Conservation (phyloP, 1,284 basidiomycete genomes). For the Trichosporon sp. region DNA sequence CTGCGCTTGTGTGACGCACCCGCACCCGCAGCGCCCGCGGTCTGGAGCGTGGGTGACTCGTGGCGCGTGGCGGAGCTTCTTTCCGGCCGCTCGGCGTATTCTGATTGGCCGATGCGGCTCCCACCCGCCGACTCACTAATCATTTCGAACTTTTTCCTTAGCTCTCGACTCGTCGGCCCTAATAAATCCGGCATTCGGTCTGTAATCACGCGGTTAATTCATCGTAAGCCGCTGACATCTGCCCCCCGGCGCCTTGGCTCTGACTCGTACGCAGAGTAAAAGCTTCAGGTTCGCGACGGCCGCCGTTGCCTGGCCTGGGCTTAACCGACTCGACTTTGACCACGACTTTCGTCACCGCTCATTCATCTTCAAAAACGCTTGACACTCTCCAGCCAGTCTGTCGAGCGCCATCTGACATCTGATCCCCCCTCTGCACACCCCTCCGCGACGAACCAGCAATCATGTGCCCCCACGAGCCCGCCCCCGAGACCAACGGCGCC, state of each 20-base stretch:
- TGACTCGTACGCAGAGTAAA: background rate
- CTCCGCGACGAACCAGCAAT: background rate
- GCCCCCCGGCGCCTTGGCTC: background rate
- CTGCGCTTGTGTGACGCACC: background rate
- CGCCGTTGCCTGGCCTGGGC: background rate
- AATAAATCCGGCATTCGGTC: background rate
- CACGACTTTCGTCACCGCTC: conserved; percentile 1
- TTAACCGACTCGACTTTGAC: background rate
- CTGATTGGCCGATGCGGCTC: background rate
- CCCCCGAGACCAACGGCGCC: conserved; percentile 48
- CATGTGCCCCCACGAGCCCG: conserved; percentile 34
- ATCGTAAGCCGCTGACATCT: background rate
- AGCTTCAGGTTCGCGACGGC: background rate
- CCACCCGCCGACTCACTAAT: background rate
- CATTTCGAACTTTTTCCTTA: conserved; percentile 4
- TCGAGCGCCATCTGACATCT: background rate
- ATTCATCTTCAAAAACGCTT: conserved; percentile 3
- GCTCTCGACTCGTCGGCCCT: background rate
- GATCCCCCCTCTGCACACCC: background rate
- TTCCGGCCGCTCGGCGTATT: background rate
- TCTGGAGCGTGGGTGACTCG: background rate
- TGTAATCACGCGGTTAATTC: background rate
- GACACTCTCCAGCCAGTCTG: background rate
- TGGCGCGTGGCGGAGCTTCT: conserved; percentile 1
- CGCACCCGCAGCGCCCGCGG: background rate